A percentile compares a stretch with the other conserved stretches of the same genome.
These are phyloP conservation scores for Xylariaceae sp. DNA, from an alignment of 2,329 filamentous ascomycete species.

Conservation along the genomic window DNA sequence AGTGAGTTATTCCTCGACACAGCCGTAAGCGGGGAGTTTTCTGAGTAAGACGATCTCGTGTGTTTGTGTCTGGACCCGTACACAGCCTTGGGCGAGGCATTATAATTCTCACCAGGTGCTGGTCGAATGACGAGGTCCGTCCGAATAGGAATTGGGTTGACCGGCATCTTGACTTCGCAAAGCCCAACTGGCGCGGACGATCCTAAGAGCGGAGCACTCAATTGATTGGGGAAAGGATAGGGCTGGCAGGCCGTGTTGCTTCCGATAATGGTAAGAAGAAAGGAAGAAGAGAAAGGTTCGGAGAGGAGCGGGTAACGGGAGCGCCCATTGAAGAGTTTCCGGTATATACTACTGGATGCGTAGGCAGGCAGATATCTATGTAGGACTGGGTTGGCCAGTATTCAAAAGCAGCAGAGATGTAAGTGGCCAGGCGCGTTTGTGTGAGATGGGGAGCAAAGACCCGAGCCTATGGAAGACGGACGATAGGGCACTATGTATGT, in stretches of 20 bases:
- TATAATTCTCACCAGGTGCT: slow-evolving; percentile 21
- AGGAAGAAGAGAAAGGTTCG: neutral
- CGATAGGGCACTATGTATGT: slow-evolving; percentile 4
- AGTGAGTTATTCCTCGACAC: slow-evolving; percentile 56
- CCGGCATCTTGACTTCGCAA: slow-evolving; percentile 18
- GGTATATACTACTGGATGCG: neutral
- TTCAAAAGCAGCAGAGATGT: neutral
- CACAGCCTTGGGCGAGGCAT: slow-evolving; percentile 22
- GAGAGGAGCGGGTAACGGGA: neutral
- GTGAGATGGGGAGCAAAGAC: slow-evolving; percentile 8
- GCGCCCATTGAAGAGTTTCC: slow-evolving; percentile 1
- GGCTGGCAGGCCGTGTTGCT: neutral
- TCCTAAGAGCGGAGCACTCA: too few relatives aligned
- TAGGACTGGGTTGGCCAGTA: neutral
- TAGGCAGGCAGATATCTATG: neutral
- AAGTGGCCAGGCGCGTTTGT: neutral
- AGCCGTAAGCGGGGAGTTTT: slow-evolving; percentile 47
- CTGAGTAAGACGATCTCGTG: slow-evolving; percentile 58
- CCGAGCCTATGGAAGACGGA: slow-evolving; percentile 4
- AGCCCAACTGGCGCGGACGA: too few relatives aligned
- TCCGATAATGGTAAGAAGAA: neutral
- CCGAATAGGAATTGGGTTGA: slow-evolving; percentile 30
- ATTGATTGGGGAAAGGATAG: too few relatives aligned
- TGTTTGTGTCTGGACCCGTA: slow-evolving; percentile 49
- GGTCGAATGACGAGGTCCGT: slow-evolving; percentile 29